Percentiles rank a stretch among this genome's conserved stretches.
Evolutionary conservation across 2,329 filamentous ascomycete genomes (phyloP).

Genomic region (Phaeophleospora eucalypticola): DNA sequence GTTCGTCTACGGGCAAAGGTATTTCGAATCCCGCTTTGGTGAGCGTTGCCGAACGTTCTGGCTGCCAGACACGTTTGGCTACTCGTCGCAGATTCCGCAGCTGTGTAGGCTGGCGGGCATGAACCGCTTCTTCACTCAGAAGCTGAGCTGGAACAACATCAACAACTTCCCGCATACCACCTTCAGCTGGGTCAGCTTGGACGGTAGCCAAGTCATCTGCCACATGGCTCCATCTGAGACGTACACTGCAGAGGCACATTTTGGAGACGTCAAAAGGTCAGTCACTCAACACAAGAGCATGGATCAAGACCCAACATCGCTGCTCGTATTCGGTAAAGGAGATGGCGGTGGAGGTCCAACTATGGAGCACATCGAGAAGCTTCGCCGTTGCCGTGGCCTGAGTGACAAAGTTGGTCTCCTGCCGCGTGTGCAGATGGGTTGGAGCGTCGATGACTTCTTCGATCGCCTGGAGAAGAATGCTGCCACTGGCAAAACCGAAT

Average conservation of each 20-base stretch:
- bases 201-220: slow-evolving; percentile 93
- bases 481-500: slow-evolving; percentile 55
- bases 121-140: slow-evolving; percentile 95
- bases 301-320: slow-evolving; percentile 83
- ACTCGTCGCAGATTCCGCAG: slow-evolving; percentile 91
- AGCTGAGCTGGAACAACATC: slow-evolving; percentile 99
- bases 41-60: slow-evolving; percentile 88
- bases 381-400: slow-evolving; percentile 84
- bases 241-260: slow-evolving; percentile 90
- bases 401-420: slow-evolving; percentile 79
- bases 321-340: slow-evolving; percentile 93
- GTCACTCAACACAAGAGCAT: slow-evolving; percentile 91
- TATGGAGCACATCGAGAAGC: slow-evolving; percentile 89
- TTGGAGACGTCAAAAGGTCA: slow-evolving; percentile 88
- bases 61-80: slow-evolving; percentile 97
- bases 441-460: slow-evolving; percentile 92
- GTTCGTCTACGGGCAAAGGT: slow-evolving; percentile 91
- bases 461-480: slow-evolving; percentile 76
- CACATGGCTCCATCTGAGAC: slow-evolving; percentile 97
- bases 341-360: slow-evolving; percentile 95
- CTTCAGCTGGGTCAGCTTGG: slow-evolving; percentile 96
- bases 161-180: slow-evolving; percentile 98
- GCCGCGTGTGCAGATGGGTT: slow-evolving; percentile 82
- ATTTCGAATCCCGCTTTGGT: slow-evolving; percentile 91
- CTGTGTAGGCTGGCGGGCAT: slow-evolving; percentile 92